phyloP scores from a whole-genome alignment of 495 filamentous ascomycete species.

The Aspergillus avenaceus region DNA sequence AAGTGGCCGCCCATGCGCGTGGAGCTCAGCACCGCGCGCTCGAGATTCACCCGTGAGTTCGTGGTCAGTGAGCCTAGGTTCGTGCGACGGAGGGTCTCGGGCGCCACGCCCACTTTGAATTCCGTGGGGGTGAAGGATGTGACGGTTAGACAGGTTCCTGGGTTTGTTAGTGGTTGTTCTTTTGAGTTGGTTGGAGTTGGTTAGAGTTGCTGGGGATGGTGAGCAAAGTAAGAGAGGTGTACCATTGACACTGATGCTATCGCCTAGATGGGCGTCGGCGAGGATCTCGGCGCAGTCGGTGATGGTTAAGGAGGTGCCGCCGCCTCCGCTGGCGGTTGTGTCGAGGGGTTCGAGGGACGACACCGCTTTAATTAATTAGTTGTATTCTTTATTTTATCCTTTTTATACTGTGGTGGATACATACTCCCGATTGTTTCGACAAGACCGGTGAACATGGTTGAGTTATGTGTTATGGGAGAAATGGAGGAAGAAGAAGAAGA shows the following conservation, averaged over 20 bases:
- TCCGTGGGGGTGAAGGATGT: constrained; percentile 62
- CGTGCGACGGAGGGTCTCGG: constrained; percentile 93
- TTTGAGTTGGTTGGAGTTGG: not conserved
- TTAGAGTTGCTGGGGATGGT: not conserved
- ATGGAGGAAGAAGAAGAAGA: no score
- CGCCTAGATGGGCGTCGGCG: constrained; percentile 76
- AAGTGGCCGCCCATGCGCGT: constrained; percentile 77
- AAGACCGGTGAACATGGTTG: constrained; percentile 91
- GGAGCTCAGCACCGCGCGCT: constrained; percentile 80
- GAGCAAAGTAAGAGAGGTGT: constrained; percentile 13
- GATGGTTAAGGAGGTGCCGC: constrained; percentile 90
- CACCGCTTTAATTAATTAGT: constrained; percentile 57
- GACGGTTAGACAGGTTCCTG: constrained; percentile 84
- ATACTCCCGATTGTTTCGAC: constrained; percentile 92
- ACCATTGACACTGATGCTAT: constrained; percentile 92
- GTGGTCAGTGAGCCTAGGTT: constrained; percentile 72
- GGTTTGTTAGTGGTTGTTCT: no score
- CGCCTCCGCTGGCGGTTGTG: constrained; percentile 58
- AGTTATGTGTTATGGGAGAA: not conserved
- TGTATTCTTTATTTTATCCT: not conserved
- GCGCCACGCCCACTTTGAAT: constrained; percentile 94
- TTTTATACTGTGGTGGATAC: constrained; percentile 10
- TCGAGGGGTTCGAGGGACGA: constrained; percentile 75
- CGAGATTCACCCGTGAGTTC: constrained; percentile 73
- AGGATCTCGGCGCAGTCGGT: constrained; percentile 70